Conservation (phyloP, 2,329 filamentous ascomycete species). For the Pseudopithomyces chartarum region DNA sequence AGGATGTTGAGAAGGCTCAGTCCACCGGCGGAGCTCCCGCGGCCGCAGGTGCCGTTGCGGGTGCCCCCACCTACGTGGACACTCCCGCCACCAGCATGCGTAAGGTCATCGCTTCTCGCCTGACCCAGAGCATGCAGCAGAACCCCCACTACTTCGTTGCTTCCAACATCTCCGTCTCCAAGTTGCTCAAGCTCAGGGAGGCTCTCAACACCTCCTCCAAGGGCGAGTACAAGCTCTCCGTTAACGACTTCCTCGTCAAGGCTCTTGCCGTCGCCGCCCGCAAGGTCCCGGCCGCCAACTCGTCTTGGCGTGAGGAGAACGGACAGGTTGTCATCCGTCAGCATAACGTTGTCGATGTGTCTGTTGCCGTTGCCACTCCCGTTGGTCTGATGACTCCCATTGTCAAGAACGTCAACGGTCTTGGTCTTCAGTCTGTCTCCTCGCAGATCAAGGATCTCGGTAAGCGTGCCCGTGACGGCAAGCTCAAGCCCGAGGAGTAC, state of each 20-base stretch:
- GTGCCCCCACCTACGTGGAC: slow-evolving; percentile 76
- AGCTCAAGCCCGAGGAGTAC: slow-evolving; percentile 99
- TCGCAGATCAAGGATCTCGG: slow-evolving; percentile 91
- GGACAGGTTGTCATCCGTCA: slow-evolving; percentile 83
- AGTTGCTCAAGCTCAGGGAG: slow-evolving; percentile 94
- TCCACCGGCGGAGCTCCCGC: slow-evolving; percentile 56
- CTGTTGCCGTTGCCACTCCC: slow-evolving; percentile 92
- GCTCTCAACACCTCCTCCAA: slow-evolving; percentile 87
- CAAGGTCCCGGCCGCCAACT: slow-evolving; percentile 96
- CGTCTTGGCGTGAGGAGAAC: slow-evolving; percentile 82
- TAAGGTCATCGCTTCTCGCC: slow-evolving; percentile 93
- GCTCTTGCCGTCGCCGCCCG: slow-evolving; percentile 84
- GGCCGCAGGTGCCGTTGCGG: slow-evolving; percentile 58
- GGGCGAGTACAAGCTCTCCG: slow-evolving; percentile 98
- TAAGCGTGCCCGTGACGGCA: slow-evolving; percentile 93
- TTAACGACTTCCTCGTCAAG: slow-evolving; percentile 99
- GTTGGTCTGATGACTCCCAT: slow-evolving; percentile 96
- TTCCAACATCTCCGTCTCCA: slow-evolving; percentile 85
- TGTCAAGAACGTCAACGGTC: slow-evolving; percentile 83
- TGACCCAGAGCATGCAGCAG: slow-evolving; percentile 85
- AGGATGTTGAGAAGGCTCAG: slow-evolving; percentile 88
- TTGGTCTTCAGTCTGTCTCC: slow-evolving; percentile 88
- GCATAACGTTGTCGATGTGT: slow-evolving; percentile 91
- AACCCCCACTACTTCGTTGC: slow-evolving; percentile 99
- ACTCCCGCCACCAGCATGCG: slow-evolving; percentile 88